phyloP scores from a whole-genome alignment of 768 basidiomycete species.

The Leccinum olivaceopallidum region DNA sequence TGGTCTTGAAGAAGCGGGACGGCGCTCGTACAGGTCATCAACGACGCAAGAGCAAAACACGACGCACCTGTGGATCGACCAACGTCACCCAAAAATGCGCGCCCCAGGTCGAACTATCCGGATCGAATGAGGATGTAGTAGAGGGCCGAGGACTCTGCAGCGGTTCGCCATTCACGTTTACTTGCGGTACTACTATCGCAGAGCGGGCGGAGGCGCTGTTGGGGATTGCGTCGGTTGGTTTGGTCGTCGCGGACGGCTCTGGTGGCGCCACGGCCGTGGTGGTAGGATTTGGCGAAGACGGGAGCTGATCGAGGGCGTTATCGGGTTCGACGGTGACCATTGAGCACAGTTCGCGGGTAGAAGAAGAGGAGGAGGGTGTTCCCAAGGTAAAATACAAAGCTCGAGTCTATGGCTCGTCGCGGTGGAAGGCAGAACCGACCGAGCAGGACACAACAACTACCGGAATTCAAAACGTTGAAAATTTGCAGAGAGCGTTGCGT shows the following conservation, averaged over 20 bases:
- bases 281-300: constrained; percentile 6
- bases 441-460: constrained; percentile 6
- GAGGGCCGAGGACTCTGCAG: constrained; percentile 34
- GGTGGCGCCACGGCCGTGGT: constrained; percentile 3
- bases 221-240: constrained; percentile 8
- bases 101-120: constrained; percentile 67
- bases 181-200: constrained; percentile 33
- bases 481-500: constrained; percentile 24
- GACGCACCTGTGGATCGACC: constrained; percentile 81
- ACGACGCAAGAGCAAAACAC: constrained; percentile 8
- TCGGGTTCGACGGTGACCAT: constrained; percentile 29
- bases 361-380: not conserved
- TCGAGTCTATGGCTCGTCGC: constrained; percentile 5
- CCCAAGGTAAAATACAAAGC: constrained; percentile 26
- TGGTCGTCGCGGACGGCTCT: constrained; percentile 5
- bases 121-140: constrained; percentile 25
- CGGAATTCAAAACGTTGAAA: constrained; percentile 23
- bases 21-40: constrained; percentile 11
- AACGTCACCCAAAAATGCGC: constrained; percentile 95
- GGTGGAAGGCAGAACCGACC: constrained; percentile 13
- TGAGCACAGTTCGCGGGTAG: constrained; percentile 6
- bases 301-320: constrained; percentile 27
- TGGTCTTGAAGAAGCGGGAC: constrained; percentile 39
- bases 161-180: constrained; percentile 37
- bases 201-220: constrained; percentile 13